Percentiles rank a stretch among this genome's conserved stretches.
Conservation (phyloP, 2,329 filamentous ascomycete genomes). For the Tolypocladium ophioglossoides region DNA sequence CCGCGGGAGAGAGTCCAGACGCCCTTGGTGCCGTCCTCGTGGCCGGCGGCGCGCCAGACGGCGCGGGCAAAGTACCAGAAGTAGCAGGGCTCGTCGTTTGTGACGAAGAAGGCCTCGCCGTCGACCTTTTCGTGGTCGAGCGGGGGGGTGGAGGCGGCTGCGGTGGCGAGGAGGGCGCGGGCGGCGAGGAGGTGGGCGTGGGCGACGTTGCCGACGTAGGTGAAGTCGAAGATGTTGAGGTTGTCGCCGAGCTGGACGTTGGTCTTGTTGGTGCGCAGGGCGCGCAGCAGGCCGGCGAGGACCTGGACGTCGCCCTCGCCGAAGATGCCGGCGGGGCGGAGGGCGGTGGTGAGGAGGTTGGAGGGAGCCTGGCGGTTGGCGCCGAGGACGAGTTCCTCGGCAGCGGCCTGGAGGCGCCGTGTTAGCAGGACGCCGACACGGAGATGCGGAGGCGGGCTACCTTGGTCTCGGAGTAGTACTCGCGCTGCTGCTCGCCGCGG, state of each 20-base stretch:
- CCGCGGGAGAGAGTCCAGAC: slow-evolving; percentile 45
- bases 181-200: slow-evolving; percentile 79
- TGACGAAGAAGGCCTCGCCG: slow-evolving; percentile 83
- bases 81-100: slow-evolving; percentile 79
- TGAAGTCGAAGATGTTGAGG: slow-evolving; percentile 54
- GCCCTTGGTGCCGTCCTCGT: slow-evolving; percentile 36
- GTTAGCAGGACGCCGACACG: background rate
- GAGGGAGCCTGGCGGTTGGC: slow-evolving; percentile 54
- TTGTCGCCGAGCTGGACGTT: slow-evolving; percentile 70
- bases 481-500: slow-evolving; percentile 56
- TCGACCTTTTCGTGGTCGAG: slow-evolving; percentile 65
- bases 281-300: slow-evolving; percentile 62
- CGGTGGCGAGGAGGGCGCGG: slow-evolving; percentile 55
- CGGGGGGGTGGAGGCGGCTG: slow-evolving; percentile 45
- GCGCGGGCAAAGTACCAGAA: slow-evolving; percentile 83
- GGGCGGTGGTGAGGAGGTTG: slow-evolving; percentile 62
- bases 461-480: slow-evolving; percentile 90
- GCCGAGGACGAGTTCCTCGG: slow-evolving; percentile 69
- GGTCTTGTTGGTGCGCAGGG: slow-evolving; percentile 58
- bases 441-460: slow-evolving; percentile 27
- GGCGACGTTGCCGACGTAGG: slow-evolving; percentile 52
- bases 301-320: slow-evolving; percentile 78
- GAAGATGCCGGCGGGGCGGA: slow-evolving; percentile 84
- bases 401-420: slow-evolving; percentile 46
- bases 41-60: slow-evolving; percentile 59